Percentiles rank a stretch among this genome's conserved stretches.
Evolutionary conservation across 768 basidiomycete genomes (phyloP).

Genomic region (Cystobasidium ongulense): DNA sequence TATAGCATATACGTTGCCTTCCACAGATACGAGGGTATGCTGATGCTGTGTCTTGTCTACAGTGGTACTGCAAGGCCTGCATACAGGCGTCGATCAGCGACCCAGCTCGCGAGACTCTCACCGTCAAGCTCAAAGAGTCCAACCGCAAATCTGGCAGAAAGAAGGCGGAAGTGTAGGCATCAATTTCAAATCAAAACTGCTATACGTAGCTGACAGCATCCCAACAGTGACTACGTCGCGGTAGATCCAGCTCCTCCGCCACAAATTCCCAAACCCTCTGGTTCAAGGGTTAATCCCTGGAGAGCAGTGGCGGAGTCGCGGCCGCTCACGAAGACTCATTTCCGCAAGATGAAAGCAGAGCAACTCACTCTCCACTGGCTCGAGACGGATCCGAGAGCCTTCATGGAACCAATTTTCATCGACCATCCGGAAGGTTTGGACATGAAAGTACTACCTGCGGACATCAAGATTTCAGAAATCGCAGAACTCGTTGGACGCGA

Average conservation of each 20-base stretch:
- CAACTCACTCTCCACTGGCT: constrained; percentile 55
- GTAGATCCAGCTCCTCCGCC: neutral
- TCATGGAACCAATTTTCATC: constrained; percentile 75
- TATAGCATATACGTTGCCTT: neutral
- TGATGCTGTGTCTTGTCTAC: neutral
- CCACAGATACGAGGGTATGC: neutral
- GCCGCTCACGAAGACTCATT: constrained; percentile 1
- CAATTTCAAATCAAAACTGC: neutral
- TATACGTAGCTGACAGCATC: neutral
- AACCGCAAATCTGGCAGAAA: constrained; percentile 8
- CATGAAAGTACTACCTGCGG: constrained; percentile 71
- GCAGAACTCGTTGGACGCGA: constrained; percentile 65
- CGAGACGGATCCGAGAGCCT: constrained; percentile 49
- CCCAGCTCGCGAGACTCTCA: neutral
- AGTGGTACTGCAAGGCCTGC: constrained; percentile 26
- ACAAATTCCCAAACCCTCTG: neutral
- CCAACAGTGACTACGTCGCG: neutral
- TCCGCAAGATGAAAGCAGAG: constrained; percentile 1
- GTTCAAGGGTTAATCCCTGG: constrained; percentile 9
- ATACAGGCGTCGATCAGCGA: neutral
- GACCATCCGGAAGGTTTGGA: constrained; percentile 71
- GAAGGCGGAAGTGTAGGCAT: constrained; percentile 15
- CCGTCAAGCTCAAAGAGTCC: constrained; percentile 16
- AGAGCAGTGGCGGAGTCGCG: constrained; percentile 18
- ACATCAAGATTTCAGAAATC: constrained; percentile 70